These are phyloP conservation scores for Trichopus zeylanicus DNA, from an alignment of 116 monocot species.

Conservation along the genomic window DNA sequence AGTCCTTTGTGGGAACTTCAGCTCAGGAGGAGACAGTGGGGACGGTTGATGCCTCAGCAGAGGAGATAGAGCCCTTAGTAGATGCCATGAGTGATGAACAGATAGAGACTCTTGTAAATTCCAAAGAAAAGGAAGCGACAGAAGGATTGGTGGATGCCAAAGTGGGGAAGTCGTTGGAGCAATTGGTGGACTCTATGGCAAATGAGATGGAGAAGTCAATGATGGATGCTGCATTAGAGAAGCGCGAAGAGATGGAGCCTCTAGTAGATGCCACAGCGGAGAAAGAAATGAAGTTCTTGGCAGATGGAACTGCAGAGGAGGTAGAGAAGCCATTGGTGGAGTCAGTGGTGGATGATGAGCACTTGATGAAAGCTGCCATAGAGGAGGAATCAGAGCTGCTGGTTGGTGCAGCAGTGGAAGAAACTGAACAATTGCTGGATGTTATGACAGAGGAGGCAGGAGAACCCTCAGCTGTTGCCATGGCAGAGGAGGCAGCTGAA, in stretches of 20 bases:
- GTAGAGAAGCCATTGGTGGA: neutral
- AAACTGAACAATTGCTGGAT: neutral
- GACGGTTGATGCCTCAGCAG: neutral
- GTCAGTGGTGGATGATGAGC: neutral
- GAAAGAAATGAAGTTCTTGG: neutral
- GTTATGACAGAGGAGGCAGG: neutral
- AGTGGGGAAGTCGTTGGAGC: neutral
- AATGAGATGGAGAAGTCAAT: neutral
- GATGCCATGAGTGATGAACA: too few relatives aligned
- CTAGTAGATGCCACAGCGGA: neutral
- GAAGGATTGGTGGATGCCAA: neutral
- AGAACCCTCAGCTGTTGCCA: neutral
- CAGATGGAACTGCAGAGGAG: neutral
- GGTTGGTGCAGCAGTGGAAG: neutral
- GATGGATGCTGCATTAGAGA: neutral
- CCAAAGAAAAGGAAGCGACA: neutral
- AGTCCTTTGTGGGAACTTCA: too few relatives aligned
- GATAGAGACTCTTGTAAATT: too few relatives aligned
- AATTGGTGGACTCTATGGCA: neutral
- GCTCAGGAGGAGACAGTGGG: too few relatives aligned
- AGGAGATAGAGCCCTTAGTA: too few relatives aligned
- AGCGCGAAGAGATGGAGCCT: too few relatives aligned
- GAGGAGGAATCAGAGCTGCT: neutral
- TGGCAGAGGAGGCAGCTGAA: neutral
- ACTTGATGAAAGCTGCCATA: neutral